A percentile compares a stretch with the other conserved stretches of the same genome.
These are phyloP conservation scores for Eutrema salsugineum DNA, from an alignment of 441 rosid genomes.

Conservation along the genomic window DNA sequence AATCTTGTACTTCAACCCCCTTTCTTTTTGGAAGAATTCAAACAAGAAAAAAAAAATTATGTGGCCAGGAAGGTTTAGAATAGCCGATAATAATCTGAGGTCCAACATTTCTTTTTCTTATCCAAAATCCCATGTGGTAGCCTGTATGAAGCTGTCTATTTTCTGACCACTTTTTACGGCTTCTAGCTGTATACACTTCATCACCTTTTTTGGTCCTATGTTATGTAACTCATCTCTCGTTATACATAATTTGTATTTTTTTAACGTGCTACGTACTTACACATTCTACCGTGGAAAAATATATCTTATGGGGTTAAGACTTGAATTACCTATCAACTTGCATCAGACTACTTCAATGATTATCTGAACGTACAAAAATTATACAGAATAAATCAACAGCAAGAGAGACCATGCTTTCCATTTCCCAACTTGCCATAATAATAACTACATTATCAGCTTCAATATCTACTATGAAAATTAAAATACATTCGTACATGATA, in stretches of 20 bases:
- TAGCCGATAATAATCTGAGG: constrained; percentile 12
- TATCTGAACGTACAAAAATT: background rate
- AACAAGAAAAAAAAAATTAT: background rate
- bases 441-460: background rate
- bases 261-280: background rate
- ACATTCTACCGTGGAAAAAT: constrained; percentile 2
- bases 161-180: constrained; percentile 3
- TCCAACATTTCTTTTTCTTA: constrained; percentile 1
- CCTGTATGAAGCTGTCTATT: constrained; percentile 26
- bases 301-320: constrained; percentile 7
- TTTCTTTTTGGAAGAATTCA: background rate
- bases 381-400: constrained; percentile 1
- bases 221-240: constrained; percentile 6
- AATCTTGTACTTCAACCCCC: background rate
- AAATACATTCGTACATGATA: background rate
- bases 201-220: constrained; percentile 14
- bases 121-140: constrained; percentile 14
- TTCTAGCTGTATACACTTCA: constrained; percentile 19
- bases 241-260: background rate
- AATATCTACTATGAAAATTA: background rate
- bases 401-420: constrained; percentile 16
- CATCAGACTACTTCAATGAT: constrained; percentile 2
- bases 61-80: constrained; percentile 14
- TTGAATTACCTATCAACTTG: constrained; percentile 20
- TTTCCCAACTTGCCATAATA: constrained; percentile 22